These are phyloP conservation scores for Rubroboletus pulcherrimus DNA, from an alignment of 768 basidiomycete genomes.

Conservation along the genomic window DNA sequence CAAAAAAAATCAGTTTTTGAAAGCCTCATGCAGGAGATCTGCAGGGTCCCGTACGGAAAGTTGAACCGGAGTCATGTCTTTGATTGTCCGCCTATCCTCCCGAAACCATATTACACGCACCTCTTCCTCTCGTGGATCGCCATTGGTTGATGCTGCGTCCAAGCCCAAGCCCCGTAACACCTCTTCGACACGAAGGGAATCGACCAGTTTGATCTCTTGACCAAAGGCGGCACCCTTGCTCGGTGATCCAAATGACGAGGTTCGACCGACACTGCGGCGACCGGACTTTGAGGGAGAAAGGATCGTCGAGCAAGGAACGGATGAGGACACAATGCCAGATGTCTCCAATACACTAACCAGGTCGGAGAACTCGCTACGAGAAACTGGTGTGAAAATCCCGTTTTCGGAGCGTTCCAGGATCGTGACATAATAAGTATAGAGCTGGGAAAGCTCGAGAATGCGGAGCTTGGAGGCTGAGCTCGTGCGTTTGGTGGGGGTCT, in stretches of 20 bases:
- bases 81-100: slow-evolving; percentile 36
- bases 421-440: slow-evolving; percentile 61
- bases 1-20: slow-evolving; percentile 27
- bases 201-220: slow-evolving; percentile 51
- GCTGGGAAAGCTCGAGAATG: slow-evolving; percentile 53
- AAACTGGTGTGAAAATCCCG: slow-evolving; percentile 59
- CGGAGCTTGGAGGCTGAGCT: slow-evolving; percentile 34
- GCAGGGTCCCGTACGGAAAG: slow-evolving; percentile 3
- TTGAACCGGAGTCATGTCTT: slow-evolving; percentile 31
- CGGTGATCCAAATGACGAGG: slow-evolving; percentile 50
- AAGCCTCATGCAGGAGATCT: slow-evolving; percentile 31
- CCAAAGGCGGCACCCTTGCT: slow-evolving; percentile 25
- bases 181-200: slow-evolving; percentile 66
- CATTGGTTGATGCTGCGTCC: slow-evolving; percentile 13
- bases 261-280: slow-evolving; percentile 52
- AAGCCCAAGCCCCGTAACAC: slow-evolving; percentile 64
- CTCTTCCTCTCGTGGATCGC: slow-evolving; percentile 43
- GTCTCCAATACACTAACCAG: slow-evolving; percentile 71
- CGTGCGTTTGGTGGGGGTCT: slow-evolving; percentile 53
- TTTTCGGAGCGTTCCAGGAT: slow-evolving; percentile 55
- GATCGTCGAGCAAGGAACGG: slow-evolving; percentile 30
- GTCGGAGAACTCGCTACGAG: slow-evolving; percentile 74
- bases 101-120: slow-evolving; percentile 40
- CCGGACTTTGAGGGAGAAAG: slow-evolving; percentile 44
- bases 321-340: slow-evolving; percentile 53